Percentiles rank a stretch among this genome's conserved stretches.
Evolutionary conservation across 805 yeast species (phyloP).

Genomic region (Starmerella sp.): DNA sequence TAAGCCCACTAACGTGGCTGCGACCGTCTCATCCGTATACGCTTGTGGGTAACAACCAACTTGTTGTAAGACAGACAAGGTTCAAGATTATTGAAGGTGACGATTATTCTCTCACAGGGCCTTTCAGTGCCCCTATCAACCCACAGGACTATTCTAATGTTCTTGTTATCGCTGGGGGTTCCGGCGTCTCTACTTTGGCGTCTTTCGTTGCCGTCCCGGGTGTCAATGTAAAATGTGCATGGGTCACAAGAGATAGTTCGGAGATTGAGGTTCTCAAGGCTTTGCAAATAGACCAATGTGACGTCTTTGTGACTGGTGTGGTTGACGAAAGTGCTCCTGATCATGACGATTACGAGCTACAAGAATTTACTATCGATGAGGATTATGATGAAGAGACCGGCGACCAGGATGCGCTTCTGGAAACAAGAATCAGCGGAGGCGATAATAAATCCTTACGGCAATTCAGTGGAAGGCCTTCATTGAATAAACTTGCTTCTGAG

Average conservation of each 20-base stretch:
- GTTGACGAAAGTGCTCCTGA: background rate
- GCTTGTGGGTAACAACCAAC: constrained; percentile 37
- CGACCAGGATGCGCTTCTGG: constrained; percentile 4
- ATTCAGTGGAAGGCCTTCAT: constrained; percentile 18
- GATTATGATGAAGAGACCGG: constrained; percentile 8
- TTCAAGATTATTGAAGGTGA: constrained; percentile 25
- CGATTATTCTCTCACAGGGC: constrained; percentile 33
- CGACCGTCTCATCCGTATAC: constrained; percentile 36
- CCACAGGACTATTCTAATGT: constrained; percentile 8
- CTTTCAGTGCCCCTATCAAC: constrained; percentile 27
- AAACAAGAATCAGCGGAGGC: background rate
- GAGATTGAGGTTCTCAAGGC: constrained; percentile 8
- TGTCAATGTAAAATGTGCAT: constrained; percentile 4
- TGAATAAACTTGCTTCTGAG: constrained; percentile 4
- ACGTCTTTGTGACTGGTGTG: constrained; percentile 12
- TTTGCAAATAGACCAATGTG: constrained; percentile 14
- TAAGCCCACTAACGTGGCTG: constrained; percentile 32
- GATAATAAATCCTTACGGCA: background rate
- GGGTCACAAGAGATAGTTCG: constrained; percentile 11
- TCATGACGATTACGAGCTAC: constrained; percentile 11
- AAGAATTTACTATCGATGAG: constrained; percentile 8
- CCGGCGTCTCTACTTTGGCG: constrained; percentile 22
- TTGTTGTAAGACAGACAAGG: constrained; percentile 31
- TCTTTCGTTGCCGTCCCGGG: constrained; percentile 3
- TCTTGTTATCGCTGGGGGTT: constrained; percentile 22